phyloP scores from a whole-genome alignment of 176 grass and related monocot species.

The Oryza longistaminata region DNA sequence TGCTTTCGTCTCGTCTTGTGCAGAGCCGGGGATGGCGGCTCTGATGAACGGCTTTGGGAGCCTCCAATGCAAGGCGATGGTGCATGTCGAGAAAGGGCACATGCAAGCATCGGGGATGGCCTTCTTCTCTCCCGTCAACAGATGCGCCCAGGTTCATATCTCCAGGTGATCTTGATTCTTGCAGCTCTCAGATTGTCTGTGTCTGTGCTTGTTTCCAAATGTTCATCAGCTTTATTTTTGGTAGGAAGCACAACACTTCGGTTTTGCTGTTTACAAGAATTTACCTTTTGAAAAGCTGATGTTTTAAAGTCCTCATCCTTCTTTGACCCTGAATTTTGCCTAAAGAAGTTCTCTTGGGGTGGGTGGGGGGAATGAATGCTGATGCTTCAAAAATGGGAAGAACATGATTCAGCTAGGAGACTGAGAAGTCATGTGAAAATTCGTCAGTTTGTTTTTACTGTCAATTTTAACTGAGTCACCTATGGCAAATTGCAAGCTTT shows the following conservation, averaged over 20 bases:
- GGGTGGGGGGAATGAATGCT: neutral
- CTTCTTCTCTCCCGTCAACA: constrained; percentile 38
- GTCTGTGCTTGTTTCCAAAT: neutral
- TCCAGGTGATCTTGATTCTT: constrained; percentile 47
- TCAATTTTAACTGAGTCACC: neutral
- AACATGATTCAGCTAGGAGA: neutral
- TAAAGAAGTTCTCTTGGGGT: neutral
- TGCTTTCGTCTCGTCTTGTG: neutral
- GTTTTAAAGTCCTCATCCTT: neutral
- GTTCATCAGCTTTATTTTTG: neutral
- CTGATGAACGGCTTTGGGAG: constrained; percentile 53
- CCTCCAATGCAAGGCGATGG: constrained; percentile 37
- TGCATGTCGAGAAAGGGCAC: constrained; percentile 52
- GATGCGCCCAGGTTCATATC: constrained; percentile 46
- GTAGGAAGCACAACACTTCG: neutral
- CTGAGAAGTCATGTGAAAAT: neutral
- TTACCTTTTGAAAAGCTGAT: neutral
- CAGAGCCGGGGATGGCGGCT: constrained; percentile 49
- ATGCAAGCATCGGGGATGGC: constrained; percentile 49
- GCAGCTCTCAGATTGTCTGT: neutral
- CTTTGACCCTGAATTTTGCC: neutral
- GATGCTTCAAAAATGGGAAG: neutral
- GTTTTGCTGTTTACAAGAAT: neutral
- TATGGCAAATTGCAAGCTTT: constrained; percentile 9
- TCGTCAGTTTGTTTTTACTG: neutral